These are phyloP conservation scores for Opeltia flavorubescens DNA, from an alignment of 495 filamentous ascomycete species.

Conservation along the genomic window DNA sequence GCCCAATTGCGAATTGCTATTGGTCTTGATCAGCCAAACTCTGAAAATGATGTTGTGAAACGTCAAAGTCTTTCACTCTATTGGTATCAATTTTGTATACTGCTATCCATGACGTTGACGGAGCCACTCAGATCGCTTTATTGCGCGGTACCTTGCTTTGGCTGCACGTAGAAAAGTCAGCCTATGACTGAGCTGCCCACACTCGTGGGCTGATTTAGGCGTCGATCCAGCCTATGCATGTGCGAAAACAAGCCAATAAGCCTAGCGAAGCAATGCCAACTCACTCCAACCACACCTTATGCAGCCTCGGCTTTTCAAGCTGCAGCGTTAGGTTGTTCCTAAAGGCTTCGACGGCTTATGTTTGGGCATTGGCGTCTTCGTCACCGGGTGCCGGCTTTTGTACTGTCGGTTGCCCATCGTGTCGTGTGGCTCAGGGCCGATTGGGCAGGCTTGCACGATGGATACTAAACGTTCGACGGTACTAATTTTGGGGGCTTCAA, in stretches of 20 bases:
- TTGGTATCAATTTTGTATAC: neutral
- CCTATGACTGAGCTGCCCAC: slow-evolving; percentile 14
- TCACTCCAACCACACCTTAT: slow-evolving; percentile 6
- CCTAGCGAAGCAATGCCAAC: slow-evolving; percentile 9
- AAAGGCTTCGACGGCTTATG: neutral
- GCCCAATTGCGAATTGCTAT: neutral
- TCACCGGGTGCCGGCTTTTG: neutral
- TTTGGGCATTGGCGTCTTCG: neutral
- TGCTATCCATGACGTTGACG: slow-evolving; percentile 10
- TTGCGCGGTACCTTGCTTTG: slow-evolving; percentile 11
- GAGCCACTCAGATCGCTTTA: slow-evolving; percentile 11
- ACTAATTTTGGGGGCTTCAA: no score
- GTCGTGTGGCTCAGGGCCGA: no score
- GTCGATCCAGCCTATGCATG: neutral
- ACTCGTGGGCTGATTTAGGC: slow-evolving; percentile 2
- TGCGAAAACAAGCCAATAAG: neutral
- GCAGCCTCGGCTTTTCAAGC: slow-evolving; percentile 1
- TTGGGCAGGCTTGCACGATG: no score
- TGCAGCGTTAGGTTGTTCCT: neutral
- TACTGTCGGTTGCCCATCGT: neutral
- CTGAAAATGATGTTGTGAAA: neutral
- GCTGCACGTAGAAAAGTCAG: slow-evolving; percentile 2
- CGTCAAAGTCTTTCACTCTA: neutral
- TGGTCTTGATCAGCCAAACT: neutral
- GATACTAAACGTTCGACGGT: no score